A percentile compares a stretch with the other conserved stretches of the same genome.
Conservation (phyloP, 371 early-diverging fungal species). For the Quaeritorhiza haematococci region DNA sequence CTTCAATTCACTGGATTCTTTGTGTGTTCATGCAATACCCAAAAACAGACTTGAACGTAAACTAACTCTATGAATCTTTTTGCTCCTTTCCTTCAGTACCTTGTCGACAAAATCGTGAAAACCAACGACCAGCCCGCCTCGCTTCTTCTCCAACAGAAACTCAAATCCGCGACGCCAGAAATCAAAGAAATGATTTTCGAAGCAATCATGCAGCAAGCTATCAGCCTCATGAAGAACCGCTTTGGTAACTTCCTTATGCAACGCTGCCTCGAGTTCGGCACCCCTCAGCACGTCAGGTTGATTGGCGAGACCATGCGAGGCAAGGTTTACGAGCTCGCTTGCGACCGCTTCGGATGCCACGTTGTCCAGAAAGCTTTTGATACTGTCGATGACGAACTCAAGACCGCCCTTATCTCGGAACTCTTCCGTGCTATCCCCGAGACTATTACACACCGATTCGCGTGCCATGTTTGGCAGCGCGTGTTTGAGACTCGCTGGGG, state of each 20-base stretch:
- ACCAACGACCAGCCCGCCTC: slow-evolving; percentile 77
- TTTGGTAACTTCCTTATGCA: slow-evolving; percentile 79
- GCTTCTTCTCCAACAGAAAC: slow-evolving; percentile 63
- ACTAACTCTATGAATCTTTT: background rate
- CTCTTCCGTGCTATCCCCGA: slow-evolving; percentile 58
- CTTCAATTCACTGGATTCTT: background rate
- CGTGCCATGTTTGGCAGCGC: slow-evolving; percentile 79
- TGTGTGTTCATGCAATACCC: background rate
- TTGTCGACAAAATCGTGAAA: slow-evolving; percentile 63
- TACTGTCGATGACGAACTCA: slow-evolving; percentile 56
- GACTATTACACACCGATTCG: slow-evolving; percentile 70
- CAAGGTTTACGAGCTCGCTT: slow-evolving; percentile 55
- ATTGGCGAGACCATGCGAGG: slow-evolving; percentile 60
- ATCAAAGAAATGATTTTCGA: slow-evolving; percentile 56
- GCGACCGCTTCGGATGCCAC: slow-evolving; percentile 76
- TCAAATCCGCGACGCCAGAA: slow-evolving; percentile 53
- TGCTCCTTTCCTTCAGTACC: background rate
- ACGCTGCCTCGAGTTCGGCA: slow-evolving; percentile 60
- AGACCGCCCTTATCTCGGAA: slow-evolving; percentile 54
- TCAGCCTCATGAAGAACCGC: slow-evolving; percentile 64
- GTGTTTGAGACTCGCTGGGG: slow-evolving; percentile 67
- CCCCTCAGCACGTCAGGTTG: slow-evolving; percentile 51
- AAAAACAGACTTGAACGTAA: background rate
- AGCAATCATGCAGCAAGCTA: slow-evolving; percentile 51
- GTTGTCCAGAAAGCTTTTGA: slow-evolving; percentile 75